A percentile compares a stretch with the other conserved stretches of the same genome.
These are phyloP conservation scores for Cercospora sojina DNA, from an alignment of 2,329 filamentous ascomycete species.

Conservation along the genomic window DNA sequence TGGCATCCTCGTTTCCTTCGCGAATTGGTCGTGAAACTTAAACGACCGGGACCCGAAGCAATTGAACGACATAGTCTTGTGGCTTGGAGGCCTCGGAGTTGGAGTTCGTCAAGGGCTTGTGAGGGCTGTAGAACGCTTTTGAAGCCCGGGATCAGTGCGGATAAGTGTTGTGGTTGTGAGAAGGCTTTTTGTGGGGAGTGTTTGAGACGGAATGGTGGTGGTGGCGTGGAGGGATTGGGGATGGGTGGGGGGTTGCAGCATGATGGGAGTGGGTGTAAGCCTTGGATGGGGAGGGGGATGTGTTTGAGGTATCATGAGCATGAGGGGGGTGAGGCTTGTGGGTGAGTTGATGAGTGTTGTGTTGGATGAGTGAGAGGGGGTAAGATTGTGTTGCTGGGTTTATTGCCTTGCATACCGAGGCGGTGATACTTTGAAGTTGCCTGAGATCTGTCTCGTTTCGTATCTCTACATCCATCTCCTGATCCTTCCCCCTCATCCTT, in stretches of 20 bases:
- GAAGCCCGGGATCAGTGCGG: constrained; percentile 40
- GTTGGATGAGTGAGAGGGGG: not conserved
- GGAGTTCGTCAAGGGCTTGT: constrained; percentile 38
- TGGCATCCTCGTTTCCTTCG: constrained; percentile 52
- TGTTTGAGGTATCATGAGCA: constrained; percentile 42
- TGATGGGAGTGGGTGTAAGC: constrained; percentile 42
- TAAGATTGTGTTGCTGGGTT: not conserved
- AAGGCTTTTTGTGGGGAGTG: constrained; percentile 46
- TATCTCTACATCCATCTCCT: not conserved
- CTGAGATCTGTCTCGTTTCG: not conserved
- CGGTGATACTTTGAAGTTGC: too few species aligned
- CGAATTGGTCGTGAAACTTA: constrained; percentile 49
- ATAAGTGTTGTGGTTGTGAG: constrained; percentile 44
- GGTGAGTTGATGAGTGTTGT: constrained; percentile 6
- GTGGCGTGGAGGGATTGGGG: constrained; percentile 22
- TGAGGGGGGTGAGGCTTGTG: constrained; percentile 35
- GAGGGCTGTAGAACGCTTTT: constrained; percentile 43
- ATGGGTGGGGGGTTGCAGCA: constrained; percentile 28
- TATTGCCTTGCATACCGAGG: not conserved
- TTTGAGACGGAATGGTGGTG: constrained; percentile 37
- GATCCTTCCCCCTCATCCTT: not conserved
- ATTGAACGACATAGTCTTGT: constrained; percentile 44
- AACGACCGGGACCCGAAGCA: constrained; percentile 46
- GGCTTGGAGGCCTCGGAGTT: constrained; percentile 42
- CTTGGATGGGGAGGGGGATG: constrained; percentile 39